A percentile compares a stretch with the other conserved stretches of the same genome.
Evolutionary conservation across 176 grass and related monocot species (phyloP).

Genomic region (Eragrostis nindensis): DNA sequence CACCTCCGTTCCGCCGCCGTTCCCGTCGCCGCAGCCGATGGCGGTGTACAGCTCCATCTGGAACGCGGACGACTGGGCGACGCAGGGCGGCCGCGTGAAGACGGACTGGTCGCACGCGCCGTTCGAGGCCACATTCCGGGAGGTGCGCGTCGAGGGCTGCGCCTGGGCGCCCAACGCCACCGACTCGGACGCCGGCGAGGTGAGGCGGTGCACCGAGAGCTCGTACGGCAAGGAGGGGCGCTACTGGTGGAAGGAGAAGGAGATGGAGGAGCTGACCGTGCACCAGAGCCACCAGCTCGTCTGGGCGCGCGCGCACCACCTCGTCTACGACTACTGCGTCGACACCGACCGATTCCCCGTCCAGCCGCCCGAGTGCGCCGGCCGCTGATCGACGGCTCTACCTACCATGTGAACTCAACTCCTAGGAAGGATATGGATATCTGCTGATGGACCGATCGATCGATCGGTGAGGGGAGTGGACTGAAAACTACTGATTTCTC

Average conservation of each 20-base stretch:
- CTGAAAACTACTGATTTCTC: conserved; percentile 37
- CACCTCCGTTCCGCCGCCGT: conserved; percentile 6
- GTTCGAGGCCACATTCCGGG: conserved; percentile 72
- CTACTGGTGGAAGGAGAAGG: conserved; percentile 99
- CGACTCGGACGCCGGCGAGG: conserved; percentile 52
- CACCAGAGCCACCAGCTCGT: conserved; percentile 95
- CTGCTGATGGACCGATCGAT: not conserved
- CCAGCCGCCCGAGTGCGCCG: conserved; percentile 75
- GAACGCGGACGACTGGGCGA: conserved; percentile 99
- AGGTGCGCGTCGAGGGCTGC: conserved; percentile 80
- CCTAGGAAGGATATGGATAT: not conserved
- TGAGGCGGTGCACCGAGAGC: conserved; percentile 62
- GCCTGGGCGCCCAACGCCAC: conserved; percentile 52
- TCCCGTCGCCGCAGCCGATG: conserved; percentile 87
- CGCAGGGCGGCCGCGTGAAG: conserved; percentile 91
- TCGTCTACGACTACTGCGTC: conserved; percentile 97
- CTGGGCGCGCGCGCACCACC: conserved; percentile 89
- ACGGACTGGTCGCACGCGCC: conserved; percentile 98
- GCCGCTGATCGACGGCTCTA: conserved; percentile 12
- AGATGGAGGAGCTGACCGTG: conserved; percentile 87
- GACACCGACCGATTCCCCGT: conserved; percentile 73
- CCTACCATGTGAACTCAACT: not conserved
- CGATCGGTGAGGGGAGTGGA: not conserved
- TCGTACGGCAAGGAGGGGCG: conserved; percentile 79
- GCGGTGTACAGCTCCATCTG: conserved; percentile 94